These are phyloP conservation scores for Cryphonectria japonica DNA, from an alignment of 2,329 filamentous ascomycete species.

Conservation along the genomic window DNA sequence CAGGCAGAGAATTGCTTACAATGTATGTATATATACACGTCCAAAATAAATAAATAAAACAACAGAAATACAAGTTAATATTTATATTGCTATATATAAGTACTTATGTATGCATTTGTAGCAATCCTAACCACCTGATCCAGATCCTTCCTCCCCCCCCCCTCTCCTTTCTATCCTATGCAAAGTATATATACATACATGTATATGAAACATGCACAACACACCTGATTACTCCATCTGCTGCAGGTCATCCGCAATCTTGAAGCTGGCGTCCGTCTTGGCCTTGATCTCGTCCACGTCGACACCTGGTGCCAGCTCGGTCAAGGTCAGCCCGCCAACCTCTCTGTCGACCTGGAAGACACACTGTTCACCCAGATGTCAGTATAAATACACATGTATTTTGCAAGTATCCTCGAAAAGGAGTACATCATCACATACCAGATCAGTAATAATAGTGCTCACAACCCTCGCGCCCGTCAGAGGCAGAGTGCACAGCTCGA, in stretches of 20 bases:
- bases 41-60: no score
- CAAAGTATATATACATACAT: background rate
- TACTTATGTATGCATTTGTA: background rate
- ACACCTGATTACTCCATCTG: constrained; percentile 42
- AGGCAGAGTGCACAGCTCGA: constrained; percentile 65
- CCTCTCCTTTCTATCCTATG: background rate
- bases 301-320: constrained; percentile 71
- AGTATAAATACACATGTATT: background rate
- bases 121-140: background rate
- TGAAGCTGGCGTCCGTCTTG: constrained; percentile 73
- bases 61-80: no score
- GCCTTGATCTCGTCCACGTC: constrained; percentile 68
- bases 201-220: background rate
- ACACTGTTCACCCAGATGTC: constrained; percentile 48
- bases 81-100: background rate
- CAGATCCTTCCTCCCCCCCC: background rate
- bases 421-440: constrained; percentile 53
- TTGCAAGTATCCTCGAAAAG: no score
- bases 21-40: no score
- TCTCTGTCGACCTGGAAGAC: constrained; percentile 71
- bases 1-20: no score
- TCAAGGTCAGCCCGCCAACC: constrained; percentile 66
- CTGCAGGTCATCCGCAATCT: constrained; percentile 61
- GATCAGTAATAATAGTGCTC: constrained; percentile 73
- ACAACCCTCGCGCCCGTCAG: constrained; percentile 69